Evolutionary conservation across 2,329 filamentous ascomycete genomes (phyloP), one percentile per base, ranked within the genome.

Genomic region (Pseudocercospora crystallina): DNA sequence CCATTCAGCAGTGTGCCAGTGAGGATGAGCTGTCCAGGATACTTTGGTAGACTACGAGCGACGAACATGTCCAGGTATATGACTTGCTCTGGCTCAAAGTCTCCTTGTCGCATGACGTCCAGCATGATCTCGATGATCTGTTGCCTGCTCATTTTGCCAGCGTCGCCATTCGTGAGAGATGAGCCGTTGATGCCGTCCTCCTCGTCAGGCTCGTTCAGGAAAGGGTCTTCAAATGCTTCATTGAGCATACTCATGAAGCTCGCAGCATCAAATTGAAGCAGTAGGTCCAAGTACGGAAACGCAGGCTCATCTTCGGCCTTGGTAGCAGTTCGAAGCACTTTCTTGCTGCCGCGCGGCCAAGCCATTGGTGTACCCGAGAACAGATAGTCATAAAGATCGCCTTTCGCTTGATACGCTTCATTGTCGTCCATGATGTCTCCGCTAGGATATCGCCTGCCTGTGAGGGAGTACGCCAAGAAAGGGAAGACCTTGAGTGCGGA

Each of bases 51-150:
- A 66, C 96, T 99, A 49, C 94, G 84, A 13, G 94, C 92, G 66
- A 99, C 87, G 65, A 99, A 99, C 90, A 99, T 99, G 71, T 99
- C 90, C 38, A 99, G 80, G 69, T 96, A 99, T 49, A 99, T 89
- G 10, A 88, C 91, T 65, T 97, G 90, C 54, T 87, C 83, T 0
- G 84, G 72, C 0, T 84, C 81, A 69, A 96, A 97, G 40, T 88
- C 83, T 3, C 80, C 76, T 0, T 83, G 74, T 43, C 85, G 87
- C 89, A 99, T 95, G 26, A 96, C 86, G 67, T 96, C 90, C 9
- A 95, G 79, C 51, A 99, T 74, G 49, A 96, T 95, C 40, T 89
- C 92, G 58, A 96, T 81, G 53, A 99, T 84, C 63, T 95, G 96
- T 69, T 99, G 94, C 31, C 94, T 83, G 63, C 94, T 94, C 26